Evolutionary conservation across 805 yeast species (phyloP).

Genomic region (Candida alai): DNA sequence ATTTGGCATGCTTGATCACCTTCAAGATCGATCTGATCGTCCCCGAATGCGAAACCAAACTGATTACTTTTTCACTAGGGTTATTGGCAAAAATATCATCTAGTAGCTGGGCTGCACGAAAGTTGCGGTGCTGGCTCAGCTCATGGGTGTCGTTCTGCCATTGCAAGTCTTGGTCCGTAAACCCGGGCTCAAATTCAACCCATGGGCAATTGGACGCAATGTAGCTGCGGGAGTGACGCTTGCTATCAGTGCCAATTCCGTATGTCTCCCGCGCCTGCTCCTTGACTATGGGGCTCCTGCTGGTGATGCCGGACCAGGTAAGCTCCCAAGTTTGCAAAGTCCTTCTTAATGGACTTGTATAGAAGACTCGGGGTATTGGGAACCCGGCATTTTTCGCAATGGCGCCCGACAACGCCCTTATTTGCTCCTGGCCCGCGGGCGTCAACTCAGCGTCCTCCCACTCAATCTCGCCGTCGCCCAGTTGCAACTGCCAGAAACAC

Average conservation of each 20-base stretch:
- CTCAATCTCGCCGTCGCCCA: slow-evolving; percentile 19
- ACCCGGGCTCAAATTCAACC: slow-evolving; percentile 22
- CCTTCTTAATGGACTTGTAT: slow-evolving; percentile 29
- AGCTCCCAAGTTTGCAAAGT: slow-evolving; percentile 26
- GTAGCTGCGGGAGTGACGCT: slow-evolving; percentile 22
- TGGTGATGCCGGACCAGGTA: slow-evolving; percentile 23
- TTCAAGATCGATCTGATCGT: slow-evolving; percentile 23
- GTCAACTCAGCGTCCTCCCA: slow-evolving; percentile 34
- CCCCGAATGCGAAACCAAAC: slow-evolving; percentile 28
- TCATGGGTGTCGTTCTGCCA: slow-evolving; percentile 25
- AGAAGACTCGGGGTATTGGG: slow-evolving; percentile 25
- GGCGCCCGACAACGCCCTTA: slow-evolving; percentile 11
- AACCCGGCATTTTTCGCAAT: slow-evolving; percentile 12
- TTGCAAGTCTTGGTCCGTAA: slow-evolving; percentile 20
- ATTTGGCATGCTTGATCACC: slow-evolving; percentile 21
- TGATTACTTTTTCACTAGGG: slow-evolving; percentile 18
- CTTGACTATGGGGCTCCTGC: slow-evolving; percentile 22
- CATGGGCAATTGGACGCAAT: slow-evolving; percentile 17
- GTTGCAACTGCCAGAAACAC: slow-evolving; percentile 24
- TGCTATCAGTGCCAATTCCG: slow-evolving; percentile 29
- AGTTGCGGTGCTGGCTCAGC: slow-evolving; percentile 21
- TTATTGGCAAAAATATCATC: slow-evolving; percentile 22
- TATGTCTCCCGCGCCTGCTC: slow-evolving; percentile 30
- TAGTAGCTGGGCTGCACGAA: slow-evolving; percentile 23
- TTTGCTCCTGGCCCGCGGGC: slow-evolving; percentile 18